phyloP scores from a whole-genome alignment of 495 filamentous ascomycete genomes.

The Lepraria neglecta region DNA sequence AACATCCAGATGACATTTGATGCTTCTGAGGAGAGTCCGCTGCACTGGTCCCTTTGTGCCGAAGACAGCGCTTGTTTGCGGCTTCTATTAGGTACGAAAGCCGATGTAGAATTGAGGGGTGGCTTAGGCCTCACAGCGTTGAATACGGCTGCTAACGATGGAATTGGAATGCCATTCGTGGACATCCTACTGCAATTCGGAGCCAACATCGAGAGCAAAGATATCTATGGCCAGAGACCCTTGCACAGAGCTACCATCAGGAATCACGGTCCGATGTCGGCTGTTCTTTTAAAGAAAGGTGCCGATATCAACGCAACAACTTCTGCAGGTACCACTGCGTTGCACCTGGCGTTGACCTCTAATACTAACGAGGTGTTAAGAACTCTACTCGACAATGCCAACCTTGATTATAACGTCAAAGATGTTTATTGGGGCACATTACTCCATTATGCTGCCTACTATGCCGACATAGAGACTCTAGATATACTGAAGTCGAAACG shows the following conservation, averaged over 20 bases:
- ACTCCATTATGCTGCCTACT: background rate
- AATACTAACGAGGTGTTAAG: background rate
- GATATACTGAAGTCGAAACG: background rate
- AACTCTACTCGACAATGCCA: background rate
- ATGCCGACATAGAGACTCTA: background rate
- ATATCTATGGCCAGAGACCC: background rate
- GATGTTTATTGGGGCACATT: background rate
- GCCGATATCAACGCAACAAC: background rate
- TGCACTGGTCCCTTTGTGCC: background rate
- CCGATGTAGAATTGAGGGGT: constrained; percentile 1
- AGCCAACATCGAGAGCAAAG: background rate
- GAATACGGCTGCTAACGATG: background rate
- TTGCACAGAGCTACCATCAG: background rate
- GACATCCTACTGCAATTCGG: background rate
- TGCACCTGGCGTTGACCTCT: background rate
- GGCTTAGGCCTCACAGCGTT: background rate
- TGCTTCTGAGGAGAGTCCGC: background rate
- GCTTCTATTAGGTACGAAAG: constrained; percentile 6
- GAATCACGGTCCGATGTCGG: background rate
- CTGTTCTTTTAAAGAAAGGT: background rate
- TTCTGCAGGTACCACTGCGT: background rate
- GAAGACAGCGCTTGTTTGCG: background rate
- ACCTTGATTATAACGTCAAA: background rate
- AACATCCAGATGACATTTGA: background rate
- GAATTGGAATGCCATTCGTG: background rate